A percentile compares a stretch with the other conserved stretches of the same genome.
Conservation (phyloP, 305 asterid species). For the Euphrasia arctica region DNA sequence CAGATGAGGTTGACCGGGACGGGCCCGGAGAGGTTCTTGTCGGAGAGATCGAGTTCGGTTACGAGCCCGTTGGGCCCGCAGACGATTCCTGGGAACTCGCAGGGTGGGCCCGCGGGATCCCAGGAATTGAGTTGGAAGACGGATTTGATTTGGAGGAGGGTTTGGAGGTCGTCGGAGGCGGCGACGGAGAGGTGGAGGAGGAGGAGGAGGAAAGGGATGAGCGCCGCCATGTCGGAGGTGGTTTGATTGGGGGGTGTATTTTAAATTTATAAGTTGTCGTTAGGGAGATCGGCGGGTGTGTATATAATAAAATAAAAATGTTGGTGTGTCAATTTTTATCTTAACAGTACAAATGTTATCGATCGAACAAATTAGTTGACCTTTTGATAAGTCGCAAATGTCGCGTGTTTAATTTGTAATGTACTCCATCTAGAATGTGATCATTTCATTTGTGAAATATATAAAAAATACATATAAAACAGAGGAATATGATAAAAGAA, state of each 20-base stretch:
- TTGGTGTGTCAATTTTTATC: too few relatives aligned
- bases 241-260: background rate
- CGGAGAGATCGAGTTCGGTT: conserved; percentile 66
- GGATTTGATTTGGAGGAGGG: conserved; percentile 56
- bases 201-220: conserved; percentile 25
- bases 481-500: too few relatives aligned
- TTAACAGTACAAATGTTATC: too few relatives aligned
- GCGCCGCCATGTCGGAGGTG: conserved; percentile 40
- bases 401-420: too few relatives aligned
- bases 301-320: conserved; percentile 8
- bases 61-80: conserved; percentile 48
- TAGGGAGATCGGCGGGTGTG: conserved; percentile 27
- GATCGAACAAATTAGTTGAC: too few relatives aligned
- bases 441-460: too few relatives aligned
- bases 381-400: too few relatives aligned
- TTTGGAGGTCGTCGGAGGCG: conserved; percentile 53
- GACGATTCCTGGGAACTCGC: conserved; percentile 52
- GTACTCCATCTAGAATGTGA: too few relatives aligned
- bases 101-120: conserved; percentile 32
- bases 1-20: conserved; percentile 52
- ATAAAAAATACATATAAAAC: too few relatives aligned
- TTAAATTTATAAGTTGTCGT: conserved; percentile 17
- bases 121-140: conserved; percentile 59
- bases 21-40: conserved; percentile 42
- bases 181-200: conserved; percentile 38